These are phyloP conservation scores for Phanerochaete sordida DNA, from an alignment of 768 basidiomycete genomes.

Conservation along the genomic window DNA sequence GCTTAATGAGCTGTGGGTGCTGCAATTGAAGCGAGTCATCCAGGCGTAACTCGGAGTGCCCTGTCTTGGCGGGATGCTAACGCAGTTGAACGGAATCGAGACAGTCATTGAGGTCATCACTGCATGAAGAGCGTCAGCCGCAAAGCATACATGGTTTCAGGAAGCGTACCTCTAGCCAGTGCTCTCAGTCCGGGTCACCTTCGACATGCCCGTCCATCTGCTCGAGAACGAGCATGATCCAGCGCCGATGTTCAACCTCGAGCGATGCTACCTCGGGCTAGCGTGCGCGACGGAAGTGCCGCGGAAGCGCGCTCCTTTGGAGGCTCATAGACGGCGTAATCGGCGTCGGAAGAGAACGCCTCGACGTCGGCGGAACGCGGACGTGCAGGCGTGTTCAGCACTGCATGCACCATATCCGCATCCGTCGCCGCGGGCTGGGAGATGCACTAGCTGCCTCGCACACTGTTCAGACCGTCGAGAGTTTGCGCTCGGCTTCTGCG, in stretches of 20 bases:
- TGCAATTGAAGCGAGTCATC: too few relatives aligned
- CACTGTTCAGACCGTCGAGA: conserved; percentile 83
- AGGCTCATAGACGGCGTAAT: conserved; percentile 46
- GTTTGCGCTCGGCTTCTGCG: conserved; percentile 73
- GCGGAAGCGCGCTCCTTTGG: conserved; percentile 76
- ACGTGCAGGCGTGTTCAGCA: conserved; percentile 75
- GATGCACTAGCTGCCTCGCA: conserved; percentile 49
- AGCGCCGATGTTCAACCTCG: conserved; percentile 95
- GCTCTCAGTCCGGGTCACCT: conserved; percentile 71
- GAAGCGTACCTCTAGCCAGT: conserved; percentile 65
- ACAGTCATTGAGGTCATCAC: conserved; percentile 71
- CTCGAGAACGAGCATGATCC: conserved; percentile 74
- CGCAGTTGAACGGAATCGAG: conserved; percentile 79
- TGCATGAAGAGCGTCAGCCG: conserved; percentile 11
- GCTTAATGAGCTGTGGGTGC: too few relatives aligned
- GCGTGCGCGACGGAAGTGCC: conserved; percentile 78
- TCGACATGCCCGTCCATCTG: conserved; percentile 83
- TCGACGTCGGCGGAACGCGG: conserved; percentile 86
- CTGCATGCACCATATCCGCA: conserved; percentile 85
- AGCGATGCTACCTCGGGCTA: conserved; percentile 87
- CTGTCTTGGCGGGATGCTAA: too few relatives aligned
- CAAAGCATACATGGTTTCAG: too few relatives aligned
- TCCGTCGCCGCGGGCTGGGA: conserved; percentile 86
- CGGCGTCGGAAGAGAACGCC: conserved; percentile 93
- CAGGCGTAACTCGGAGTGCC: too few relatives aligned